Conservation (phyloP, 495 filamentous ascomycete genomes). For the Letharia lupina region DNA sequence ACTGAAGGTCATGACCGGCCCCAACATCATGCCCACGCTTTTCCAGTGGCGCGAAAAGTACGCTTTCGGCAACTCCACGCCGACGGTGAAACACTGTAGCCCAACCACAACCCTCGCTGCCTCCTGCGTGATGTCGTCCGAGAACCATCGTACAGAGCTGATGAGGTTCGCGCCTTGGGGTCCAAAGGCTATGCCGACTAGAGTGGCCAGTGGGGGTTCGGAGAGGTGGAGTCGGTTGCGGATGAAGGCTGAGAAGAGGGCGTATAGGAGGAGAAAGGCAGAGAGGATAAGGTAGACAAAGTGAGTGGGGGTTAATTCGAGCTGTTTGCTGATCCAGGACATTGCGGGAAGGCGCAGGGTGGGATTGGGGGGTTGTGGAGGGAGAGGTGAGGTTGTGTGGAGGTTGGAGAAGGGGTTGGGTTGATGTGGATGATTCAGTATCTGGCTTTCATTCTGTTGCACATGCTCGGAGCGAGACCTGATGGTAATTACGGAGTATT, state of each 20-base stretch:
- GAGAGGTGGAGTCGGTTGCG: conserved; percentile 44
- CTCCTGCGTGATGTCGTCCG: conserved; percentile 40
- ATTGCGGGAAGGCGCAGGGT: conserved; percentile 2
- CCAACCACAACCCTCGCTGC: conserved; percentile 39
- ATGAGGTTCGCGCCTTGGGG: conserved; percentile 32
- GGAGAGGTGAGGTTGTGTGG: not conserved
- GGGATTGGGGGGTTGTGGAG: not conserved
- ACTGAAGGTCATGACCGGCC: conserved; percentile 42
- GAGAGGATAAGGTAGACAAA: conserved; percentile 39
- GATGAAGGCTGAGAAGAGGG: conserved; percentile 41
- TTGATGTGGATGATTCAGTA: not conserved
- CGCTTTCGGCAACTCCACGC: conserved; percentile 39
- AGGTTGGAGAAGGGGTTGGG: not conserved
- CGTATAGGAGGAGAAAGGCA: conserved; percentile 40
- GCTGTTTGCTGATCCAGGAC: conserved; percentile 30
- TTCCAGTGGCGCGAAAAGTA: conserved; percentile 39
- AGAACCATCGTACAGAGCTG: conserved; percentile 34
- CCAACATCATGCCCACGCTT: conserved; percentile 38
- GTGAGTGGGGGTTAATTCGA: conserved; percentile 39
- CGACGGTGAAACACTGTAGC: conserved; percentile 42
- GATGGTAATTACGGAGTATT: not conserved
- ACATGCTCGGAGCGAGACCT: not conserved
- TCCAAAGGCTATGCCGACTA: conserved; percentile 41
- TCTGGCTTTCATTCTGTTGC: not conserved
- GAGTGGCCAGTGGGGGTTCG: conserved; percentile 42